A percentile compares a stretch with the other conserved stretches of the same genome.
These are phyloP conservation scores for Ganoderma multipileum DNA, from an alignment of 1,284 basidiomycete species.

Conservation along the genomic window DNA sequence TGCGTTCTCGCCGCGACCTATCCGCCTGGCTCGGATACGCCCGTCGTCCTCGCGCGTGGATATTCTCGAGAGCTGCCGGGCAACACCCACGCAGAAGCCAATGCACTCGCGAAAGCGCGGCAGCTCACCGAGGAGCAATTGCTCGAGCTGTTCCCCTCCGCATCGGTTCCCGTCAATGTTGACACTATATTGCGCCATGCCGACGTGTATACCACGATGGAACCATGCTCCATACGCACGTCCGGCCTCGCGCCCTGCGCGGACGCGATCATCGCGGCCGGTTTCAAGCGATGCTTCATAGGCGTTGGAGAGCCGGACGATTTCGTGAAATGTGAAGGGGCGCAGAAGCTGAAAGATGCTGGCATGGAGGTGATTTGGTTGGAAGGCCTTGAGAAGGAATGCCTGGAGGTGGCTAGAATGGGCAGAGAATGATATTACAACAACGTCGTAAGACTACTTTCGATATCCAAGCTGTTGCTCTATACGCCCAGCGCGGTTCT, in stretches of 20 bases:
- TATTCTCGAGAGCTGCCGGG: constrained; percentile 93
- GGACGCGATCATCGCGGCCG: constrained; percentile 80
- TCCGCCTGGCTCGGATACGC: constrained; percentile 45
- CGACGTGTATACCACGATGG: constrained; percentile 94
- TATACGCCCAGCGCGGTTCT: constrained; percentile 14
- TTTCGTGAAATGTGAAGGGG: constrained; percentile 94
- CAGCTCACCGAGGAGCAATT: constrained; percentile 52
- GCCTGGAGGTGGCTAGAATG: constrained; percentile 76
- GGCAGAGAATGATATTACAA: constrained; percentile 37
- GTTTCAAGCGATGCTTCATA: constrained; percentile 82
- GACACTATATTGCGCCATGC: constrained; percentile 61
- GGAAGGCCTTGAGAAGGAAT: constrained; percentile 74
- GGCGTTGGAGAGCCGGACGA: constrained; percentile 95
- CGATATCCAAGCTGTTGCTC: constrained; percentile 4
- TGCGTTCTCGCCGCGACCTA: constrained; percentile 75
- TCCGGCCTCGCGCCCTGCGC: constrained; percentile 90
- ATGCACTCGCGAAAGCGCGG: constrained; percentile 83
- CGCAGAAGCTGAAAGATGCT: constrained; percentile 74
- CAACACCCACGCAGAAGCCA: constrained; percentile 98
- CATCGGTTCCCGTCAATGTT: constrained; percentile 32
- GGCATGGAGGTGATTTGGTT: constrained; percentile 84
- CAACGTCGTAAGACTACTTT: constrained; percentile 14
- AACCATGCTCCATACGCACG: constrained; percentile 92
- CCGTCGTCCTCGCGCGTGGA: constrained; percentile 77
- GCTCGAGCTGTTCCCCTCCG: constrained; percentile 48